Base-by-base conservation (phyloP, 2,329 filamentous ascomycete genomes). In the Phialophora expanda region DNA sequence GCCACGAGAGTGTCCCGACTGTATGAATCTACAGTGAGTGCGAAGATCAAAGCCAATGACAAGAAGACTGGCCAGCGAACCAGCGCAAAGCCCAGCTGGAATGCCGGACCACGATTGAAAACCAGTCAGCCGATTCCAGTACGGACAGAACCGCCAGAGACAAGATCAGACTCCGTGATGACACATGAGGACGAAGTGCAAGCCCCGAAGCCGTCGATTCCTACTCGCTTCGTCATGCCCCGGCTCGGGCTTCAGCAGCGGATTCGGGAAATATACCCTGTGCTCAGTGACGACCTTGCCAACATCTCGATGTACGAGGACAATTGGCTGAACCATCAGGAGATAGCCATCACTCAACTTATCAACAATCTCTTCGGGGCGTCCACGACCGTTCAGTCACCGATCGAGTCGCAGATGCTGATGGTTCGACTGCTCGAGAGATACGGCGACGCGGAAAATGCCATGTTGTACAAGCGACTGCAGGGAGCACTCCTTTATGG, bases 261-360 rank as follows among this genome's bases (percentile, higher is more conserved):
- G 7, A 54, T 76, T 8, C 67, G 75, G 38, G 63, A 72, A 9
- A 76, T 80, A 56, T 87, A 86, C 71, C 83, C 85, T 1, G 74
- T 87, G 3, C 76, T 88, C 3, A 71, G 75, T 0, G 85, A 88
- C 66, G 81, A 87, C 69, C 78, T 89, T 28, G 76, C 78, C 2
- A 82, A 83, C 56, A 81, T 86, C n/a, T 80, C 83, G 61, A 78
- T 89, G 69, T 88, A 88, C 73, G 86, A 89, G 71, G 86, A 88
- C 54, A 80, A 83, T 63, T 89, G 87, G 86, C 82, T 89, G 44
- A 80, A 78, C 12, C 83, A 88, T 66, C 86, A 89, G 72, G 87
- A 89, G 72, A 77, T 84, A 24, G 83, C 85, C 44, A 82, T 89
- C 53, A 85, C 85, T 0, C 86, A 88, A 72, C 77, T 89, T 6